Percentiles rank a stretch among this genome's conserved stretches.
These are phyloP conservation scores for Cladophialophora carrionii DNA, from an alignment of 2,329 filamentous ascomycete species.

Conservation along the genomic window DNA sequence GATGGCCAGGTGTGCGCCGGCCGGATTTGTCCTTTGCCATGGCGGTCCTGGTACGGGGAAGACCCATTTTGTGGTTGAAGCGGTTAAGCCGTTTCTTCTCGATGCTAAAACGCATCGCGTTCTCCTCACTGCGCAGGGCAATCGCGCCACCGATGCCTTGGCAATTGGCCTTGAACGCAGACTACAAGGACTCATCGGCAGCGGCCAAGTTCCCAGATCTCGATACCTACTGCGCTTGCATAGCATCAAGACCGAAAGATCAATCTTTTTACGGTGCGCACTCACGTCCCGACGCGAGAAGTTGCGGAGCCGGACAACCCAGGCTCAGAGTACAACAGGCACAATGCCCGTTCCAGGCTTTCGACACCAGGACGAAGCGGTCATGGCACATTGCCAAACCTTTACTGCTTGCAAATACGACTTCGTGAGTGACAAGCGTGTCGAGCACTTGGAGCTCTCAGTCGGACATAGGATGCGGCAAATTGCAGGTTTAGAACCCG, in stretches of 20 bases:
- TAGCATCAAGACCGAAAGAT: conserved; percentile 24
- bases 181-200: neutral
- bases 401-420: conserved; percentile 5
- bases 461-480: conserved; percentile 16
- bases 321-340: neutral
- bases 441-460: conserved; percentile 20
- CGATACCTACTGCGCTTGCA: conserved; percentile 20
- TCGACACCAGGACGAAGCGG: neutral
- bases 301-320: neutral
- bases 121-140: conserved; percentile 17
- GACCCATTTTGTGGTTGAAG: conserved; percentile 25
- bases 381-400: neutral
- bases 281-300: neutral
- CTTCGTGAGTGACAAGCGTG: conserved; percentile 14
- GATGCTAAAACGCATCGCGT: conserved; percentile 12
- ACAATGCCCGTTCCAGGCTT: neutral
- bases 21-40: conserved; percentile 23
- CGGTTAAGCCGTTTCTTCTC: conserved; percentile 18
- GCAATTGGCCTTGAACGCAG: conserved; percentile 7
- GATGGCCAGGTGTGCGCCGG: conserved; percentile 17
- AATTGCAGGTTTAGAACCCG: conserved; percentile 12
- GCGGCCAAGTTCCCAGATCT: too few species aligned
- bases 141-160: conserved; percentile 20
- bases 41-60: conserved; percentile 26
- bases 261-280: conserved; percentile 8